These are phyloP conservation scores for Lophiotrema nucula DNA, from an alignment of 495 filamentous ascomycete species.

Conservation along the genomic window DNA sequence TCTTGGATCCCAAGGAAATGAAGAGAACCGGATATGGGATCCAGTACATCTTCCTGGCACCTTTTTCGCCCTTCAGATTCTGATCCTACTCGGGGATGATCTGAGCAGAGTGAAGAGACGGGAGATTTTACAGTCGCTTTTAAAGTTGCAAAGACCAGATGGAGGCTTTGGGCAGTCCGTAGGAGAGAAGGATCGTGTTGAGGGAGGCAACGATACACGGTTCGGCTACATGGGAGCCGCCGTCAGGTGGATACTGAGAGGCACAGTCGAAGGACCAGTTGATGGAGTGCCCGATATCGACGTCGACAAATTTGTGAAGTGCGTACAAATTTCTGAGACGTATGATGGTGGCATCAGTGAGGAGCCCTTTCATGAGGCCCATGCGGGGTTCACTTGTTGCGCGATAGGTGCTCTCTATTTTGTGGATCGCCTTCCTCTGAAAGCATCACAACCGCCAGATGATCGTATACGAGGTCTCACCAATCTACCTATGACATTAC, in stretches of 20 bases:
- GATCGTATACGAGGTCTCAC: conserved; percentile 28
- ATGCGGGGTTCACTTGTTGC: conserved; percentile 88
- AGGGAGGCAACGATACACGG: conserved; percentile 78
- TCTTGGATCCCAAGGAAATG: conserved; percentile 47
- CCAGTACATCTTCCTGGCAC: conserved; percentile 82
- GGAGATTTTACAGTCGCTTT: conserved; percentile 71
- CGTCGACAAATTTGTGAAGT: conserved; percentile 63
- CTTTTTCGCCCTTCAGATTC: conserved; percentile 75
- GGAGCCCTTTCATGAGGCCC: conserved; percentile 77
- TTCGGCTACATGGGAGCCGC: conserved; percentile 80
- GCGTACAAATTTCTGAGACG: conserved; percentile 71
- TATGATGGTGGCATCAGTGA: conserved; percentile 91
- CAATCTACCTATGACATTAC: conserved; percentile 49
- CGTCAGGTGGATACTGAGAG: conserved; percentile 79
- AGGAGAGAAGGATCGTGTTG: conserved; percentile 57
- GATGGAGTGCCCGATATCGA: conserved; percentile 70
- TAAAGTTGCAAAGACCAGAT: conserved; percentile 72
- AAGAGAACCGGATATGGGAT: conserved; percentile 62
- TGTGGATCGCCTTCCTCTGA: conserved; percentile 53
- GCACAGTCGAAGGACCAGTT: conserved; percentile 49
- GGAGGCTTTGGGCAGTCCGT: conserved; percentile 90
- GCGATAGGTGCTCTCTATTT: conserved; percentile 73
- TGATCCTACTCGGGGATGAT: conserved; percentile 75
- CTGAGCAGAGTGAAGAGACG: conserved; percentile 64
- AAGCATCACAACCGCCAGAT: conserved; percentile 8